Base-by-base conservation (phyloP, 2,329 filamentous ascomycete genomes). In the Ceratocystis destructans region DNA sequence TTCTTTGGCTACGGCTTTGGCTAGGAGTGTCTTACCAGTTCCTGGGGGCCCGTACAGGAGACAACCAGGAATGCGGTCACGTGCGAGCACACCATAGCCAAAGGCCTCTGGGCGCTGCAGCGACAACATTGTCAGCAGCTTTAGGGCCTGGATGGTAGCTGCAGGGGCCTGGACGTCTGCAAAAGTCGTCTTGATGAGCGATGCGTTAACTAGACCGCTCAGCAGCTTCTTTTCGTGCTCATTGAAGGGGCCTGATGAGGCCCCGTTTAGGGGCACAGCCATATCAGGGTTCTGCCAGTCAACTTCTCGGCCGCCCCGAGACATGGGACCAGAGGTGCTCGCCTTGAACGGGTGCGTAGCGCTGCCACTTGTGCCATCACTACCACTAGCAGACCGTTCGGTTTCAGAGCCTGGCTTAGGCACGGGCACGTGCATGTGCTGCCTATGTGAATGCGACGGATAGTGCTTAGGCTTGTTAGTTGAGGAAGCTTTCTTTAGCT, bases 51-150 rank as follows among this genome's bases (percentile, higher is more conserved):
- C 92, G 71, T 96, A 96, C 0, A 96, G 79, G 0, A 96, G 82
- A 61, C 94, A 85, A 15, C 94, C 94, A 0, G 92, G 89, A 62
- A 99, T 95, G 71, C 90, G 89, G 73, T 97, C 92, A 0, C 86
- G 90, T 1, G 91, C 89, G 12, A 99, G 82, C 3, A 99, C 90
- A 75, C 94, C 94, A 71, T 99, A 99, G 10, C 86, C 87, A 76
- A 97, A 99, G n/a, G 92, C 93, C 69, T 97, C 92, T 0, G 94
- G 94, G 0, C 93, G 86, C 63, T 90, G 80, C 4, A 99, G 80
- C 0, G 92, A 94, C 20, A 99, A 79, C 0, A 89, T 90, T 0
- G 94, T 99, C 63, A 97, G 81, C 4, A 90, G 90, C 73, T 93
- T 91, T 65, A 99, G 80, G 0, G 92, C 88, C 25, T 94, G 89